Conservation (phyloP, 179 eudicot species). For the Beta macrorhiza region DNA sequence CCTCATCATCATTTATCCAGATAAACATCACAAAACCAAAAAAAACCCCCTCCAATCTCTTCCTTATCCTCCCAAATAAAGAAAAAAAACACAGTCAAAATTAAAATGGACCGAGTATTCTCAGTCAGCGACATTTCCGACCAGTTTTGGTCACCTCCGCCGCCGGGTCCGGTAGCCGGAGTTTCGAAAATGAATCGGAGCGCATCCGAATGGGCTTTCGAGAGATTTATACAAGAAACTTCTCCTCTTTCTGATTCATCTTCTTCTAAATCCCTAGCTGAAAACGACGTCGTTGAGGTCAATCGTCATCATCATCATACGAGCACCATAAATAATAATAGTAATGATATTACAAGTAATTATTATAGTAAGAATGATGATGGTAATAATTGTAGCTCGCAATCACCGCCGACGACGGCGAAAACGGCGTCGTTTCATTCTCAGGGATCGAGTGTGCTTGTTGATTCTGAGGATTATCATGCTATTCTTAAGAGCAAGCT, state of each 20-base stretch:
- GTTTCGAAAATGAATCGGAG: slow-evolving; percentile 60
- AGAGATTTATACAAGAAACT: slow-evolving; percentile 66
- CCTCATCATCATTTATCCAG: not conserved
- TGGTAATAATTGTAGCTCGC: not conserved
- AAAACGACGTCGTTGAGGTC: slow-evolving; percentile 45
- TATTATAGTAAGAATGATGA: not conserved
- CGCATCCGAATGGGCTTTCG: slow-evolving; percentile 73
- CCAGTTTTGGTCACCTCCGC: slow-evolving; percentile 73
- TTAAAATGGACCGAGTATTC: slow-evolving; percentile 71
- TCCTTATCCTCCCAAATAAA: not conserved
- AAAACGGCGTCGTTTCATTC: slow-evolving; percentile 21
- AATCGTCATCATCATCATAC: slow-evolving; percentile 4
- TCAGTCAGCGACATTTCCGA: slow-evolving; percentile 80
- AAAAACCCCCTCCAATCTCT: not conserved
- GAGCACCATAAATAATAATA: not conserved
- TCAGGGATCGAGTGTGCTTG: slow-evolving; percentile 26
- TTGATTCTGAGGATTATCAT: slow-evolving; percentile 81
- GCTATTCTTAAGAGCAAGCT: slow-evolving; percentile 68
- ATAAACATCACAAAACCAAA: not conserved
- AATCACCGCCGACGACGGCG: not conserved
- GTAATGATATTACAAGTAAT: slow-evolving; percentile 2
- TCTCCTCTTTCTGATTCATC: slow-evolving; percentile 26
- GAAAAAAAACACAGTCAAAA: not conserved
- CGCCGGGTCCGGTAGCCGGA: slow-evolving; percentile 12
- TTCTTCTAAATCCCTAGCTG: slow-evolving; percentile 26